phyloP scores from a whole-genome alignment of 1,284 basidiomycete species.

The Ceratobasidium sp. region DNA sequence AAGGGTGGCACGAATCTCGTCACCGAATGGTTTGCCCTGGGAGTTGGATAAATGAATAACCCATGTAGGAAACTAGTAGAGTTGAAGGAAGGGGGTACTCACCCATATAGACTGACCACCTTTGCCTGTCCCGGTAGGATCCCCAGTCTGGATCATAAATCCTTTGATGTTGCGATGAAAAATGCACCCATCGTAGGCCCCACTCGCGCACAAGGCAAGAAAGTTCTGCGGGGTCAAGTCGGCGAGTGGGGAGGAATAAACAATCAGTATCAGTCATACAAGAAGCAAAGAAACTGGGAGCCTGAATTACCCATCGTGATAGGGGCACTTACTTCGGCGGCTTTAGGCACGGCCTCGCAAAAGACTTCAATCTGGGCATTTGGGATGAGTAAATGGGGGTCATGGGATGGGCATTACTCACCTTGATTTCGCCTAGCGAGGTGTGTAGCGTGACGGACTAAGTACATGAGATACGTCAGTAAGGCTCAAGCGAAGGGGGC shows the following conservation, averaged over 20 bases:
- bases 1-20: slow-evolving; percentile 89
- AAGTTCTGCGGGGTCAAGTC: slow-evolving; percentile 73
- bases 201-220: slow-evolving; percentile 88
- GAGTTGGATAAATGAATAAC: too few relatives aligned
- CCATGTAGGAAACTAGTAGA: too few relatives aligned
- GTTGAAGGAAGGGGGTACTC: background rate
- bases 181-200: slow-evolving; percentile 83
- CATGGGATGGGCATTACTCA: slow-evolving; percentile 47
- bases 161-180: slow-evolving; percentile 94
- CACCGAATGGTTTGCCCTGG: slow-evolving; percentile 78
- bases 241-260: slow-evolving; percentile 15
- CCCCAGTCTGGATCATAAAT: slow-evolving; percentile 96
- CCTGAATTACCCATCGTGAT: slow-evolving; percentile 25
- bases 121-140: slow-evolving; percentile 81
- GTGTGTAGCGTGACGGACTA: slow-evolving; percentile 97
- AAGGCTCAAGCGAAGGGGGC: background rate
- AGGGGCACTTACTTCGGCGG: slow-evolving; percentile 75
- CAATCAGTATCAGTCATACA: slow-evolving; percentile 1
- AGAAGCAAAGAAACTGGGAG: background rate
- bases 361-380: slow-evolving; percentile 87
- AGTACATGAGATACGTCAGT: background rate
- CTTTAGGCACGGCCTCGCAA: slow-evolving; percentile 93
- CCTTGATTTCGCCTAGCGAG: slow-evolving; percentile 93
- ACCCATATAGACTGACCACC: slow-evolving; percentile 83
- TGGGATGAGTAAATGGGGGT: background rate